Base-by-base conservation (phyloP, 768 basidiomycete genomes). In the Serendipita vermifera region DNA sequence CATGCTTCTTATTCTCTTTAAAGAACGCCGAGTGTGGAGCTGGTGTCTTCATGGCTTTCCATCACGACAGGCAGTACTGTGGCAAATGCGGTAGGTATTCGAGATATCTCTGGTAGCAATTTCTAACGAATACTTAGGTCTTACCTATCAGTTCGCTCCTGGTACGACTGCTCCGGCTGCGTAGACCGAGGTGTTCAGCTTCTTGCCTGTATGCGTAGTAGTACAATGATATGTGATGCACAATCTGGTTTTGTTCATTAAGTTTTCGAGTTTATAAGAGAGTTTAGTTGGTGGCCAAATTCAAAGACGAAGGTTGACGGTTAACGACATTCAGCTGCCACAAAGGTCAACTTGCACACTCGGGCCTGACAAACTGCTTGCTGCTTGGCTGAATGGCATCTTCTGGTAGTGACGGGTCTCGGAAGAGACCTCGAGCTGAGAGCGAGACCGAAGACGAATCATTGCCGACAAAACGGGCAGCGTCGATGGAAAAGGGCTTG, bases 11-110 rank as follows among this genome's bases (percentile, higher is more conserved):
- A 32, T 39, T 24, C 15, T 33, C 24, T 24, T 41, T 62, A 26
- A 59, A 71, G 39, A 66, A 57, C 60, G 54, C 64, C 59, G 54
- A 62, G 33, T 69, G 61, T 64, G 63, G 67, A 86, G 92, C 46
- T 31, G 46, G 46, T 13, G 46, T 51, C 27, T 51, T 51, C 46
- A 98, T 98, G 94, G 92, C 92, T 59, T 91, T 91, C 83, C 94
- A 99, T 80, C 79, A 87, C 63, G 90, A 97, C 73, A 84, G 94
- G 63, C 94, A 97, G 74, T 93, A 94, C 74, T 98, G 93, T 71
- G 93, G 94, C 73, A 89, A 89, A 75, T 92, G 88, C 61, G 87
- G 86, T 46, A 70, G 90, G 72, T 31, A 15, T 29, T 7, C 29
- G 5, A 61, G 59, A 31, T 66, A 62, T 51, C 22, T 43, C 22